Evolutionary conservation across 495 filamentous ascomycete species (phyloP).

Genomic region (Penicillium arizonense): DNA sequence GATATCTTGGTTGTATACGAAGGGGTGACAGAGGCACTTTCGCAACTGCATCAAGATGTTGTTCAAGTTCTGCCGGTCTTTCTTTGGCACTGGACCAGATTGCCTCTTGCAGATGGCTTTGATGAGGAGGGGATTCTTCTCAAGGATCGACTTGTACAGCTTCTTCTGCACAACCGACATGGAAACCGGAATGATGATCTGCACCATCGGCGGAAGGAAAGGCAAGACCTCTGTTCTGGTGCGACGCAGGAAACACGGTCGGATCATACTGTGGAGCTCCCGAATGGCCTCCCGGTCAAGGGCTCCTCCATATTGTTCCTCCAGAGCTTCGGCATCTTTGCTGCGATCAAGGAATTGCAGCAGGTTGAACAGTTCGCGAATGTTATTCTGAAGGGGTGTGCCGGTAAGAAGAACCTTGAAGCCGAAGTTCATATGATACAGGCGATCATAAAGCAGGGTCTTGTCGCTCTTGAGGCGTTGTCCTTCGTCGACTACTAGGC

Average conservation of each 20-base stretch:
- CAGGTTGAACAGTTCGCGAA: constrained; percentile 90
- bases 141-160: constrained; percentile 89
- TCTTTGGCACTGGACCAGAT: constrained; percentile 54
- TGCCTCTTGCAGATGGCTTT: constrained; percentile 71
- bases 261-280: constrained; percentile 78
- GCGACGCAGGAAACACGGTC: constrained; percentile 76
- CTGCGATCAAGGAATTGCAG: constrained; percentile 83
- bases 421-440: constrained; percentile 67
- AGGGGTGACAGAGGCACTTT: constrained; percentile 94
- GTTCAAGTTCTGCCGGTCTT: constrained; percentile 74
- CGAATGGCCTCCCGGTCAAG: constrained; percentile 78
- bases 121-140: constrained; percentile 86
- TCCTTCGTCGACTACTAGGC: constrained; percentile 91
- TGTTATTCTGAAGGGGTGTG: constrained; percentile 94
- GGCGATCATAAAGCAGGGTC: constrained; percentile 71
- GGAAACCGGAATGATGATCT: constrained; percentile 90
- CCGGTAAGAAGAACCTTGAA: constrained; percentile 84
- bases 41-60: constrained; percentile 96
- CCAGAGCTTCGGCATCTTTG: constrained; percentile 67
- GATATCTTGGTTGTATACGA: constrained; percentile 84
- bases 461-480: constrained; percentile 95
- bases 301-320: constrained; percentile 66
- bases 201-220: constrained; percentile 87
- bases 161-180: constrained; percentile 93
- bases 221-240: constrained; percentile 89